These are phyloP conservation scores for Penicillium psychrosexuale DNA, from an alignment of 2,329 filamentous ascomycete genomes.

Conservation along the genomic window DNA sequence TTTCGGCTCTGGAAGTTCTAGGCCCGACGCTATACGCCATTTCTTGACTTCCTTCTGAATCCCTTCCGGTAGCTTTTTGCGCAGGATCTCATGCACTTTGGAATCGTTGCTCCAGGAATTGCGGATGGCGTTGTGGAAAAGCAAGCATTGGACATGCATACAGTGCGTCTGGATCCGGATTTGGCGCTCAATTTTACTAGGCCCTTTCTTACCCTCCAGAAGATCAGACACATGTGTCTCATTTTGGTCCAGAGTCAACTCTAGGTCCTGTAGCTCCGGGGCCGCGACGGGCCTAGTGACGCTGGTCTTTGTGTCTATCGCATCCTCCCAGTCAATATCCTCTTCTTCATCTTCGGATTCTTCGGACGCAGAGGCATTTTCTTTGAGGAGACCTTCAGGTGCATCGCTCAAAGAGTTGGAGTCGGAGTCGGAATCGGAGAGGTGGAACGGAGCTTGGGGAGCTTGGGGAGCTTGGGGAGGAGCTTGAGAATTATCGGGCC, in stretches of 20 bases:
- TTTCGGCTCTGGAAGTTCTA: conserved; percentile 49
- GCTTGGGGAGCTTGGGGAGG: conserved; percentile 9
- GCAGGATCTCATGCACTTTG: conserved; percentile 70
- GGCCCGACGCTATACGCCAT: conserved; percentile 67
- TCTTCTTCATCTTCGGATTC: conserved; percentile 49
- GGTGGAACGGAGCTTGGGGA: conserved; percentile 21
- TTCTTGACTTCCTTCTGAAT: conserved; percentile 70
- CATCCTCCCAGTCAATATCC: conserved; percentile 60
- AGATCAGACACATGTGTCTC: conserved; percentile 60
- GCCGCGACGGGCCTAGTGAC: conserved; percentile 42
- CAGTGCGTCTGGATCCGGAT: conserved; percentile 78
- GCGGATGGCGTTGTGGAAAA: conserved; percentile 84
- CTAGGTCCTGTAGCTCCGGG: conserved; percentile 63
- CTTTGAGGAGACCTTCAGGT: conserved; percentile 22
- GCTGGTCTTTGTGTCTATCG: conserved; percentile 43
- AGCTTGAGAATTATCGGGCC: conserved; percentile 22
- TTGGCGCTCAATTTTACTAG: conserved; percentile 76
- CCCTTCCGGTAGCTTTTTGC: conserved; percentile 67
- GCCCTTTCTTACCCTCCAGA: conserved; percentile 71
- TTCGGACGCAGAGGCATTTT: background rate
- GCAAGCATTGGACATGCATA: conserved; percentile 79
- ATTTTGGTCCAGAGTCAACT: conserved; percentile 62
- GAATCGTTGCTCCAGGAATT: conserved; percentile 81
- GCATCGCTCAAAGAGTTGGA: conserved; percentile 40
- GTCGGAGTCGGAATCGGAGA: conserved; percentile 26